Evolutionary conservation across 2,329 filamentous ascomycete genomes (phyloP).

Genomic region (Zopfia rhizophila): DNA sequence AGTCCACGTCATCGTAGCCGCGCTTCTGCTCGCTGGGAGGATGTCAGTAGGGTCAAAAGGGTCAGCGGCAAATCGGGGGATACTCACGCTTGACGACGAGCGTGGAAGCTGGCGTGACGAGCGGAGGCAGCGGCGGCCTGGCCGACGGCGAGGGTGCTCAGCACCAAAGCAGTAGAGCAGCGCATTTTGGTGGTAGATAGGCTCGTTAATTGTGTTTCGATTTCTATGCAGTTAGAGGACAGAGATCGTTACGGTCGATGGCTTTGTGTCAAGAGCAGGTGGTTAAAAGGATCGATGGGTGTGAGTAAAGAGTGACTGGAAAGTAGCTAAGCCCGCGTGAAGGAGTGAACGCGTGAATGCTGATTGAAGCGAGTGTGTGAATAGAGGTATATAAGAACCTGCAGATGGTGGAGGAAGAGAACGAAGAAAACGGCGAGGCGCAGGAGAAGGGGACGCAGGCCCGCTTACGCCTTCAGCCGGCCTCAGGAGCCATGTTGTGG

Average conservation of each 20-base stretch:
- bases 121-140: constrained; percentile 44
- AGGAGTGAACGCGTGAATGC: constrained; percentile 52
- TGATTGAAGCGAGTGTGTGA: constrained; percentile 35
- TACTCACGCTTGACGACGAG: constrained; percentile 45
- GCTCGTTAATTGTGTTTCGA: constrained; percentile 1
- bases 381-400: constrained; percentile 32
- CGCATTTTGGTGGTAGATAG: constrained; percentile 39
- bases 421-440: constrained; percentile 24
- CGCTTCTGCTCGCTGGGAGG: constrained; percentile 43
- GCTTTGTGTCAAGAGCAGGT: constrained; percentile 10
- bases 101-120: constrained; percentile 50
- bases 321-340: constrained; percentile 45
- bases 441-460: constrained; percentile 23
- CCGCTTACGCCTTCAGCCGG: constrained; percentile 31
- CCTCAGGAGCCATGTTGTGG: constrained; percentile 21
- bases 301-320: constrained; percentile 40
- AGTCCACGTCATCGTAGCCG: constrained; percentile 18
- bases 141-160: constrained; percentile 49
- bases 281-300: neutral
- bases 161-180: constrained; percentile 49
- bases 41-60: constrained; percentile 22
- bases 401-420: constrained; percentile 32
- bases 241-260: constrained; percentile 21
- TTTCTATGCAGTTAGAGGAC: constrained; percentile 35
- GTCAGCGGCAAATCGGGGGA: neutral